Conservation (phyloP, 2,329 filamentous ascomycete species). For the Ceratocystis cubensis region DNA sequence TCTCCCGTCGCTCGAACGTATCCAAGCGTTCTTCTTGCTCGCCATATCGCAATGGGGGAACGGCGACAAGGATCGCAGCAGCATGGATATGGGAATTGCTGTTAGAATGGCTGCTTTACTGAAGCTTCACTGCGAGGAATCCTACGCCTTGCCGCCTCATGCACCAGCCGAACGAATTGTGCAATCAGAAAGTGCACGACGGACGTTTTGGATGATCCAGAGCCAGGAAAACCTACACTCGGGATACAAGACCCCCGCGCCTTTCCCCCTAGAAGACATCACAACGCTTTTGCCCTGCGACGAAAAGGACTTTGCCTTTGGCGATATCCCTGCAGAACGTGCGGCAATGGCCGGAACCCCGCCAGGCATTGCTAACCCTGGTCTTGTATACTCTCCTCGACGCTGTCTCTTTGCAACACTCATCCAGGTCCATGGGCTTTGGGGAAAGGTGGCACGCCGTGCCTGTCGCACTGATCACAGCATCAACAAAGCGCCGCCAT, state of each 20-base stretch:
- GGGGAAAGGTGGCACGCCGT: slow-evolving; percentile 29
- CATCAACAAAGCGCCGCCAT: slow-evolving; percentile 21
- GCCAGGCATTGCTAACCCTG: slow-evolving; percentile 25
- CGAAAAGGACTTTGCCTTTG: slow-evolving; percentile 31
- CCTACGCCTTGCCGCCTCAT: slow-evolving; percentile 25
- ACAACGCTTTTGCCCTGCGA: slow-evolving; percentile 30
- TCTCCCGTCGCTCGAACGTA: slow-evolving; percentile 25
- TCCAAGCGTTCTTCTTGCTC: slow-evolving; percentile 28
- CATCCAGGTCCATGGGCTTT: slow-evolving; percentile 30
- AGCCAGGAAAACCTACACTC: slow-evolving; percentile 31
- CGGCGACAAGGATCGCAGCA: slow-evolving; percentile 27
- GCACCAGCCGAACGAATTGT: slow-evolving; percentile 27
- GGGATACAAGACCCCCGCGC: slow-evolving; percentile 27
- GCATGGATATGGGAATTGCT: slow-evolving; percentile 31
- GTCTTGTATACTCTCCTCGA: slow-evolving; percentile 23
- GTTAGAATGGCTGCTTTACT: slow-evolving; percentile 29
- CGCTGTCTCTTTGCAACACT: slow-evolving; percentile 31
- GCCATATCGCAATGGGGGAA: slow-evolving; percentile 29
- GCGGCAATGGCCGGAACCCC: slow-evolving; percentile 28
- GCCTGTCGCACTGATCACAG: slow-evolving; percentile 23
- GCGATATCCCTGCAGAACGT: slow-evolving; percentile 25
- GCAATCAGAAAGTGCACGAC: slow-evolving; percentile 27
- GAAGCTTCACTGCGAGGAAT: slow-evolving; percentile 30
- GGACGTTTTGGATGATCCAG: slow-evolving; percentile 31
- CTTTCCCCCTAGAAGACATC: slow-evolving; percentile 29